Evolutionary conservation across 345 rosid species (phyloP).

Genomic region (Viola odorata): DNA sequence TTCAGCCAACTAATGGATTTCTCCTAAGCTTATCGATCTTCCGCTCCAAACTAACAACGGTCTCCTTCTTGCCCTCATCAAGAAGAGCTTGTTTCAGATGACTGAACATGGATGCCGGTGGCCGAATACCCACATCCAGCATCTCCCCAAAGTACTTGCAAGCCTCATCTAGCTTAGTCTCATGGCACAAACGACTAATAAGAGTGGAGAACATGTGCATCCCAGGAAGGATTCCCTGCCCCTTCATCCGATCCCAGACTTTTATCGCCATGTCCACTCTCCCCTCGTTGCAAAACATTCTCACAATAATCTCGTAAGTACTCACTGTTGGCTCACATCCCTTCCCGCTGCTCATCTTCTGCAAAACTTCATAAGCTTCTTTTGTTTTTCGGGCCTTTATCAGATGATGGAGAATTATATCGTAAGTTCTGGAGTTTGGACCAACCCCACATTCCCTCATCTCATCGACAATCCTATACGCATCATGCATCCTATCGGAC

Average conservation of each 20-base stretch:
- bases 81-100: slow-evolving; percentile 64
- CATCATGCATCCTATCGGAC: slow-evolving; percentile 49
- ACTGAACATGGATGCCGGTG: slow-evolving; percentile 69
- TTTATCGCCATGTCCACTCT: slow-evolving; percentile 56
- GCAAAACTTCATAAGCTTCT: slow-evolving; percentile 56
- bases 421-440: slow-evolving; percentile 71
- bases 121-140: slow-evolving; percentile 79
- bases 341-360: slow-evolving; percentile 36
- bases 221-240: slow-evolving; percentile 65
- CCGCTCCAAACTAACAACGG: slow-evolving; percentile 33
- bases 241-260: slow-evolving; percentile 75
- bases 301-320: slow-evolving; percentile 68
- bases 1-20: slow-evolving; percentile 41
- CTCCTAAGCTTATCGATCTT: slow-evolving; percentile 65
- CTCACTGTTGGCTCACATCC: slow-evolving; percentile 58
- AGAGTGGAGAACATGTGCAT: slow-evolving; percentile 83
- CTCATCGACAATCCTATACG: slow-evolving; percentile 51
- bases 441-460: slow-evolving; percentile 53
- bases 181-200: slow-evolving; percentile 54
- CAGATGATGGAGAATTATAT: slow-evolving; percentile 69
- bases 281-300: slow-evolving; percentile 78
- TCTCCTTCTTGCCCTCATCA: slow-evolving; percentile 53
- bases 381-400: slow-evolving; percentile 36
- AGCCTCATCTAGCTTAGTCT: slow-evolving; percentile 60
- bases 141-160: slow-evolving; percentile 78